A percentile compares a stretch with the other conserved stretches of the same genome.
phyloP scores from a whole-genome alignment of 2,329 filamentous ascomycete species.

The Scedosporium aurantiacum region DNA sequence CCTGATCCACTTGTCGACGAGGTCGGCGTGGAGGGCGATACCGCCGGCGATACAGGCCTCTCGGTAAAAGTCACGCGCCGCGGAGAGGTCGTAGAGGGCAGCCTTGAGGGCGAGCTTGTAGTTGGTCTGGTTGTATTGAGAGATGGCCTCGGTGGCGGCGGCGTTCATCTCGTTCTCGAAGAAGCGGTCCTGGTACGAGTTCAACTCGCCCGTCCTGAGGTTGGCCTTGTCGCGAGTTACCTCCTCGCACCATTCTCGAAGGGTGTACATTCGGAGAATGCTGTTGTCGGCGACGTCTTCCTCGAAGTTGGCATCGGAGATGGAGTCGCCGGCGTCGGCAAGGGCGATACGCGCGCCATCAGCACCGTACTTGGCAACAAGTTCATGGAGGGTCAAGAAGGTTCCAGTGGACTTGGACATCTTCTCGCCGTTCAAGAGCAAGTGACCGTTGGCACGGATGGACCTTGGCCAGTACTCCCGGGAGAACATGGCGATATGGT shows the following conservation, averaged over 20 bases:
- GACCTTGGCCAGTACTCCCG: slow-evolving; percentile 79
- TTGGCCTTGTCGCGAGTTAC: slow-evolving; percentile 54
- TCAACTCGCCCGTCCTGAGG: slow-evolving; percentile 65
- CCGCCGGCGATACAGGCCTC: slow-evolving; percentile 67
- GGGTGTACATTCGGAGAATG: slow-evolving; percentile 70
- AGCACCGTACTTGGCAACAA: slow-evolving; percentile 85
- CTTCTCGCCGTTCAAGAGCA: slow-evolving; percentile 93
- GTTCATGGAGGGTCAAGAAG: slow-evolving; percentile 82
- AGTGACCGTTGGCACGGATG: slow-evolving; percentile 82
- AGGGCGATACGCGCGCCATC: slow-evolving; percentile 86
- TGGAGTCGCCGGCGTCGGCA: slow-evolving; percentile 87
- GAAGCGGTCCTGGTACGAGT: slow-evolving; percentile 73
- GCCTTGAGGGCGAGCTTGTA: slow-evolving; percentile 53
- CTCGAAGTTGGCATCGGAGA: slow-evolving; percentile 94
- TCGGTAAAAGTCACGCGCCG: slow-evolving; percentile 81
- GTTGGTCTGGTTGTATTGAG: slow-evolving; percentile 68
- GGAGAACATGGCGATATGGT: slow-evolving; percentile 81
- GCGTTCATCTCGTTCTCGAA: slow-evolving; percentile 91
- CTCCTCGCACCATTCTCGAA: slow-evolving; percentile 90
- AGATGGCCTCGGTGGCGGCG: slow-evolving; percentile 64
- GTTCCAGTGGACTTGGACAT: slow-evolving; percentile 98
- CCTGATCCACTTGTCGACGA: slow-evolving; percentile 72
- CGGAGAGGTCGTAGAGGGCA: slow-evolving; percentile 82
- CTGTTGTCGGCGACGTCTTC: slow-evolving; percentile 88
- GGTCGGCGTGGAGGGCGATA: slow-evolving; percentile 75